Evolutionary conservation across 176 grass and related monocot genomes (phyloP).

Genomic region (Carex littledalei): DNA sequence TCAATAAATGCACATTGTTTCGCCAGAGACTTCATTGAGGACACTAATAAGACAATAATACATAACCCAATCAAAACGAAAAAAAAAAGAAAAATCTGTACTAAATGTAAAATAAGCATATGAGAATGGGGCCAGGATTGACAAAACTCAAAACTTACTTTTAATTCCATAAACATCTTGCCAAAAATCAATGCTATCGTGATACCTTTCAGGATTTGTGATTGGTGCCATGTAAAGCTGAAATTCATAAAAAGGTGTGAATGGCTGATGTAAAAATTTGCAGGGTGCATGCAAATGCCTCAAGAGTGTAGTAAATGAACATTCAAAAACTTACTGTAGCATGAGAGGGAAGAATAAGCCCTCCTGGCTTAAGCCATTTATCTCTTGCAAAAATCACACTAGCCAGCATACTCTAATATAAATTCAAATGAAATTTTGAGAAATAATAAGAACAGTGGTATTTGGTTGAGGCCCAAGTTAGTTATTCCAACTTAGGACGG

Average conservation of each 20-base stretch:
- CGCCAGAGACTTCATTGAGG: conserved; percentile 68
- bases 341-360: conserved; percentile 97
- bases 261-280: neutral
- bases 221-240: conserved; percentile 96
- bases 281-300: neutral
- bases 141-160: conserved; percentile 61
- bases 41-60: conserved; percentile 55
- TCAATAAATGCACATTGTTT: conserved; percentile 87
- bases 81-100: neutral
- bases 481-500: no score
- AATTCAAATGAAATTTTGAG: conserved; percentile 8
- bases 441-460: neutral
- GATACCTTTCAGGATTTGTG: conserved; percentile 71
- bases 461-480: no score
- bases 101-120: neutral
- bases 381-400: conserved; percentile 96
- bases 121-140: neutral
- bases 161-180: conserved; percentile 95
- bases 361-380: conserved; percentile 97
- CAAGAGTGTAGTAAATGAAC: neutral
- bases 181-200: conserved; percentile 95
- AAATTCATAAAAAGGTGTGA: conserved; percentile 18
- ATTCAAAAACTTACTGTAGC: conserved; percentile 53
- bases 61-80: neutral
- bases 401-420: conserved; percentile 79